Conservation (phyloP, 1,284 basidiomycete species). For the Fomes fomentarius region DNA sequence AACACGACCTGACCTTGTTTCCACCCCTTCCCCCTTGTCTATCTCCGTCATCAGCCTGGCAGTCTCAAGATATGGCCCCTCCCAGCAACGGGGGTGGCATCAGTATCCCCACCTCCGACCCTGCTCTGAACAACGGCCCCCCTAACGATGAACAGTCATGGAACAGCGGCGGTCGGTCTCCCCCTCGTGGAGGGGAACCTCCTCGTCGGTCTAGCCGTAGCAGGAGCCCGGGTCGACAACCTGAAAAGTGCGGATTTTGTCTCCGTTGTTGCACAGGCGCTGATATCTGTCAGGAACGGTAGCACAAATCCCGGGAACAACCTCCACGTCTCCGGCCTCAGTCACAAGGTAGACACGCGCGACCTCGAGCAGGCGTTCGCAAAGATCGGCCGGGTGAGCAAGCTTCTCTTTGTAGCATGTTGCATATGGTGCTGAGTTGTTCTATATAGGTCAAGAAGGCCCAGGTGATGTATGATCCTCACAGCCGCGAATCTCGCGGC, state of each 20-base stretch:
- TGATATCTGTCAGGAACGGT: conserved; percentile 31
- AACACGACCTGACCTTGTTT: conserved; percentile 38
- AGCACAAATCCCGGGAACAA: conserved; percentile 92
- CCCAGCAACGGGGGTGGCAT: conserved; percentile 57
- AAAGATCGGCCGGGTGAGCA: conserved; percentile 86
- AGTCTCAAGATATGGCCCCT: conserved; percentile 76
- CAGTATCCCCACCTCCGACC: conserved; percentile 66
- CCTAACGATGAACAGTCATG: conserved; percentile 46
- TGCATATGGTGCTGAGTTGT: not conserved
- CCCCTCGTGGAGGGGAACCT: conserved; percentile 48
- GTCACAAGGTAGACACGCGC: conserved; percentile 79
- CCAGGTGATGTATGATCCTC: conserved; percentile 97
- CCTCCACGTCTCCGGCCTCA: conserved; percentile 91
- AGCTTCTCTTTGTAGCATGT: not conserved
- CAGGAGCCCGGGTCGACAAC: conserved; percentile 62
- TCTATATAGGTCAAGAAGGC: conserved; percentile 75
- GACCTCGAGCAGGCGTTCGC: conserved; percentile 88
- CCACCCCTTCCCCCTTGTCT: conserved; percentile 21
- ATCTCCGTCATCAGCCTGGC: conserved; percentile 61
- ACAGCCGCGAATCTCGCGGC: conserved; percentile 93
- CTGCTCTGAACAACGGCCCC: conserved; percentile 44
- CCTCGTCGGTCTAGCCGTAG: conserved; percentile 71
- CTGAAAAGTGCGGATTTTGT: conserved; percentile 51
- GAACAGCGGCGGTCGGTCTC: conserved; percentile 48
- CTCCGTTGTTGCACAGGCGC: not conserved